These are phyloP conservation scores for Neoascochyta sp. DNA, from an alignment of 2,329 filamentous ascomycete genomes.

Conservation along the genomic window DNA sequence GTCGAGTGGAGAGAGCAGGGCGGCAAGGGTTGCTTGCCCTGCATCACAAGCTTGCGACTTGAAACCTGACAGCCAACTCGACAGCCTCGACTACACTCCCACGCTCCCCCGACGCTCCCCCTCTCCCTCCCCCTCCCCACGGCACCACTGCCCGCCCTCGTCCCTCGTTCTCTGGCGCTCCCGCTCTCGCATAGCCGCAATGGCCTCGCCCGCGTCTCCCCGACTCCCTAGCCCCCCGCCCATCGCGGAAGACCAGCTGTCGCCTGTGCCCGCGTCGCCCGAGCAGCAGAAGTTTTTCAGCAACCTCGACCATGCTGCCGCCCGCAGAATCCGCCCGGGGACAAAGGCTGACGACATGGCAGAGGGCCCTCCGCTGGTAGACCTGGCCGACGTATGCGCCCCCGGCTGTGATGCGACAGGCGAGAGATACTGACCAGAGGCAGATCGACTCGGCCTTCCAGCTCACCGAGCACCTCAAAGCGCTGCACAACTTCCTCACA, in stretches of 20 bases:
- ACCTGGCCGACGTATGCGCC: slow-evolving; percentile 70
- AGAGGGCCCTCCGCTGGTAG: slow-evolving; percentile 81
- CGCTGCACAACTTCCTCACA: slow-evolving; percentile 80
- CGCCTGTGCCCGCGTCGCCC: slow-evolving; percentile 62
- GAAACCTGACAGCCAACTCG: slow-evolving; percentile 12
- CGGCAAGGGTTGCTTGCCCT: slow-evolving; percentile 17
- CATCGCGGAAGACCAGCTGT: slow-evolving; percentile 90
- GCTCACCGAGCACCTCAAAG: slow-evolving; percentile 93
- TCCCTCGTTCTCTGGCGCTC: slow-evolving; percentile 1
- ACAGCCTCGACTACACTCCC: slow-evolving; percentile 1
- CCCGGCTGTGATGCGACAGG: not conserved
- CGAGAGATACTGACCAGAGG: slow-evolving; percentile 15
- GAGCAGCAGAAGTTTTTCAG: slow-evolving; percentile 53
- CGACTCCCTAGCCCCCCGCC: slow-evolving; percentile 93
- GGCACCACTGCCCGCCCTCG: not conserved
- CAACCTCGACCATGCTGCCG: slow-evolving; percentile 68
- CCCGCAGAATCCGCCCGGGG: slow-evolving; percentile 83
- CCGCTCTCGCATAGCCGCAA: slow-evolving; percentile 9
- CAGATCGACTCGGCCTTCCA: slow-evolving; percentile 97
- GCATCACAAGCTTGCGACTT: slow-evolving; percentile 14
- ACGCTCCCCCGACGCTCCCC: not conserved
- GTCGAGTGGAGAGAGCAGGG: slow-evolving; percentile 9
- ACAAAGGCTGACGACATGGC: slow-evolving; percentile 92
- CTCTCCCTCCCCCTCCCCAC: not conserved
- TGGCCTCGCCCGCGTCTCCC: slow-evolving; percentile 58